A percentile compares a stretch with the other conserved stretches of the same genome.
phyloP scores from a whole-genome alignment of 805 yeast genomes.

The Zygoascus bituminiphila region DNA sequence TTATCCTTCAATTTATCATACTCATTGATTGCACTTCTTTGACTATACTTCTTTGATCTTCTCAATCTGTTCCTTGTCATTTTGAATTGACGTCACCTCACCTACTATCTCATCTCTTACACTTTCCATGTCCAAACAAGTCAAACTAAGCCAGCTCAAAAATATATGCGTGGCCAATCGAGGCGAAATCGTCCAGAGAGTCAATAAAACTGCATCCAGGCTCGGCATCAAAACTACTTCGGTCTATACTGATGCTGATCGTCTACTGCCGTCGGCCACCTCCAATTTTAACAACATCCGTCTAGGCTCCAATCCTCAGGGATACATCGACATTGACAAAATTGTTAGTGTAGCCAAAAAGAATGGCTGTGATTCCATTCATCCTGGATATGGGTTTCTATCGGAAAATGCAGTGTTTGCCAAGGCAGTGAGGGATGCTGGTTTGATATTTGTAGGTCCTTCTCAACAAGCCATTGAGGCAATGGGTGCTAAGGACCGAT shows the following conservation, averaged over 20 bases:
- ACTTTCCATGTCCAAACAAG: not conserved
- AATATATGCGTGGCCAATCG: slow-evolving; percentile 43
- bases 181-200: slow-evolving; percentile 41
- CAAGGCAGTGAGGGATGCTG: slow-evolving; percentile 25
- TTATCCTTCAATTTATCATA: too few relatives aligned
- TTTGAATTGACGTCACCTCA: too few relatives aligned
- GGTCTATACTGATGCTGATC: slow-evolving; percentile 27
- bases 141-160: slow-evolving; percentile 7
- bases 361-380: slow-evolving; percentile 45
- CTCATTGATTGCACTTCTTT: too few relatives aligned
- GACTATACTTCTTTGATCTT: too few relatives aligned
- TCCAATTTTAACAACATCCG: slow-evolving; percentile 17
- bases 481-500: slow-evolving; percentile 29
- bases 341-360: slow-evolving; percentile 41
- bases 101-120: not conserved
- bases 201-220: slow-evolving; percentile 21
- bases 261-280: slow-evolving; percentile 22
- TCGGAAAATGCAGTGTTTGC: slow-evolving; percentile 36
- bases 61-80: too few relatives aligned
- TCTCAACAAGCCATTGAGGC: slow-evolving; percentile 28
- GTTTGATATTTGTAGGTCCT: slow-evolving; percentile 29
- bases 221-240: slow-evolving; percentile 28
- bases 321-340: slow-evolving; percentile 37
- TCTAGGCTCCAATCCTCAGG: slow-evolving; percentile 21
- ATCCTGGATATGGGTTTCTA: slow-evolving; percentile 51